Conservation (phyloP, 2,329 filamentous ascomycete species). For the Diaporthe aspalathi region DNA sequence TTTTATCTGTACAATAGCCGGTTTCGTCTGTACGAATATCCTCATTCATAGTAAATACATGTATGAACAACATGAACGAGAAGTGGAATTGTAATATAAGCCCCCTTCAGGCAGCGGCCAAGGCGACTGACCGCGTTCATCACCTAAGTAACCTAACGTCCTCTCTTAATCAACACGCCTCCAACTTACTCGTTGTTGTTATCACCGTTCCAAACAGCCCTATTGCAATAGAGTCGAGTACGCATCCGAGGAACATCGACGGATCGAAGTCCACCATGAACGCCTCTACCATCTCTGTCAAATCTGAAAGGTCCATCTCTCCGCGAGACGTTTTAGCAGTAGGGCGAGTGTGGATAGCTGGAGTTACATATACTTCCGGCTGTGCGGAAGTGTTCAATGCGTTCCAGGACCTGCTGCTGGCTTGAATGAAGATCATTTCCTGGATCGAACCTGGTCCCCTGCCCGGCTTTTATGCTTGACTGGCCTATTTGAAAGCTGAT, state of each 20-base stretch:
- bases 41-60: too few relatives aligned
- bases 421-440: not conserved
- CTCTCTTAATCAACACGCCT: not conserved
- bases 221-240: constrained; percentile 8
- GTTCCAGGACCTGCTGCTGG: not conserved
- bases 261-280: constrained; percentile 17
- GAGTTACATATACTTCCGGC: not conserved
- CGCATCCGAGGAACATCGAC: constrained; percentile 5
- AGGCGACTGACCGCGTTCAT: too few relatives aligned
- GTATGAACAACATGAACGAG: too few relatives aligned
- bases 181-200: not conserved
- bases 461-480: not conserved
- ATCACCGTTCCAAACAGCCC: not conserved
- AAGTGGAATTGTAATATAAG: too few relatives aligned
- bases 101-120: too few relatives aligned
- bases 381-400: not conserved
- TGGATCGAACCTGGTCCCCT: not conserved
- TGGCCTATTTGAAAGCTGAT: not conserved
- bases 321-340: not conserved
- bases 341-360: not conserved
- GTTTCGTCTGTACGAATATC: too few relatives aligned
- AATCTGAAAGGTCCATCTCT: constrained; percentile 8
- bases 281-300: constrained; percentile 7
- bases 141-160: too few relatives aligned
- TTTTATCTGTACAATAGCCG: too few relatives aligned